Evolutionary conservation across 768 basidiomycete species (phyloP).

Genomic region (Imleria badia): DNA sequence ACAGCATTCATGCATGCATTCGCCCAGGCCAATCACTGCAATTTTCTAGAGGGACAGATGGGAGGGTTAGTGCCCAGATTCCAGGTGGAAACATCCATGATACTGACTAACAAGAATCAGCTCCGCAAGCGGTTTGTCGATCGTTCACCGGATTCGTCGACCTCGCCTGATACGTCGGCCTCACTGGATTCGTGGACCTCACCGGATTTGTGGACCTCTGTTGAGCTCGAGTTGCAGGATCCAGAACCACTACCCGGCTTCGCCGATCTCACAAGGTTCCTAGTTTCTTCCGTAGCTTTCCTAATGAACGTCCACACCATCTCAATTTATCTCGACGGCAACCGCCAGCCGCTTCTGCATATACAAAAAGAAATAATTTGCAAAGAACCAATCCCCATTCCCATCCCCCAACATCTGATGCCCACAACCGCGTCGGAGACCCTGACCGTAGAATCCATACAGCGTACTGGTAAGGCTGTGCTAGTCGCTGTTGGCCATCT

Average conservation of each 20-base stretch:
- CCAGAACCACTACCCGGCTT: constrained; percentile 6
- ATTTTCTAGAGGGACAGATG: constrained; percentile 6
- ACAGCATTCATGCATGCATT: background rate
- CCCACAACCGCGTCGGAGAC: background rate
- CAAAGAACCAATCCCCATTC: background rate
- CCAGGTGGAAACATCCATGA: background rate
- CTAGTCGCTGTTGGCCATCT: background rate
- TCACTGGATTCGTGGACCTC: no score
- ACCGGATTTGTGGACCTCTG: background rate
- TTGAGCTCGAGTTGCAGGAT: constrained; percentile 8
- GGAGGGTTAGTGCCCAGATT: background rate
- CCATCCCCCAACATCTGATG: constrained; percentile 1
- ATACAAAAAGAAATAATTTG: constrained; percentile 1
- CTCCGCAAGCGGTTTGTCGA: background rate
- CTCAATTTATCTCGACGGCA: constrained; percentile 1
- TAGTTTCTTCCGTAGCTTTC: constrained; percentile 13
- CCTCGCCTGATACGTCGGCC: no score
- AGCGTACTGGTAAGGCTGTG: constrained; percentile 3
- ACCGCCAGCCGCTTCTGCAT: background rate
- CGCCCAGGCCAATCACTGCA: constrained; percentile 13
- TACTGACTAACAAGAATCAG: constrained; percentile 1
- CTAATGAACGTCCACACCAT: constrained; percentile 1
- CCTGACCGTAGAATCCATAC: constrained; percentile 5
- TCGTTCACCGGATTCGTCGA: background rate
- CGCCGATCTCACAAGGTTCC: constrained; percentile 8